phyloP scores from a whole-genome alignment of 768 basidiomycete genomes.

The Xanthoconium stramineum region DNA sequence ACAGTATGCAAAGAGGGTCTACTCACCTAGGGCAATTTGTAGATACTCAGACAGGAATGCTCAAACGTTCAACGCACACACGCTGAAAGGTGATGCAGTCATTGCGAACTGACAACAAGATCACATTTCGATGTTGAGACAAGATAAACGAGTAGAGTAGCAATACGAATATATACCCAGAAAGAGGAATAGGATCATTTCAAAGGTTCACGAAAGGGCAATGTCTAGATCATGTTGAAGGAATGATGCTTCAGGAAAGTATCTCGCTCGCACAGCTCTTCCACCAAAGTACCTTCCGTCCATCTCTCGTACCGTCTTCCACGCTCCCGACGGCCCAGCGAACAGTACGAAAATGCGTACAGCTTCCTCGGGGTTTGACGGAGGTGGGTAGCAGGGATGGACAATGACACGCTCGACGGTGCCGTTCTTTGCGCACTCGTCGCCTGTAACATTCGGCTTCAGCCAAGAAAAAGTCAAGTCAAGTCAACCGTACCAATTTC shows the following conservation, averaged over 20 bases:
- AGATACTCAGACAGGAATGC: too few relatives aligned
- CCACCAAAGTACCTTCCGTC: slow-evolving; percentile 94
- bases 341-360: slow-evolving; percentile 92
- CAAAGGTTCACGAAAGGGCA: slow-evolving; percentile 20
- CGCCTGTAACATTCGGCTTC: slow-evolving; percentile 46
- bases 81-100: too few relatives aligned
- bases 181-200: neutral
- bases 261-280: slow-evolving; percentile 74
- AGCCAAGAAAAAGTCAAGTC: neutral
- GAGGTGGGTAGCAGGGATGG: slow-evolving; percentile 68
- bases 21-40: too few relatives aligned
- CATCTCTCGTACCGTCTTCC: slow-evolving; percentile 92
- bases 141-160: neutral
- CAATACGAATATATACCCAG: neutral
- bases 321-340: slow-evolving; percentile 88
- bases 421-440: slow-evolving; percentile 88
- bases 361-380: slow-evolving; percentile 67
- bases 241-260: slow-evolving; percentile 68
- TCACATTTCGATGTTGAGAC: neutral
- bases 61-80: neutral
- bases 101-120: neutral
- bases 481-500: slow-evolving; percentile 69
- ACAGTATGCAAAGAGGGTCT: too few relatives aligned
- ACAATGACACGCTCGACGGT: slow-evolving; percentile 88
- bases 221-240: slow-evolving; percentile 47